Base-by-base conservation (phyloP, 345 rosid genomes). In the Camelina hispida region DNA sequence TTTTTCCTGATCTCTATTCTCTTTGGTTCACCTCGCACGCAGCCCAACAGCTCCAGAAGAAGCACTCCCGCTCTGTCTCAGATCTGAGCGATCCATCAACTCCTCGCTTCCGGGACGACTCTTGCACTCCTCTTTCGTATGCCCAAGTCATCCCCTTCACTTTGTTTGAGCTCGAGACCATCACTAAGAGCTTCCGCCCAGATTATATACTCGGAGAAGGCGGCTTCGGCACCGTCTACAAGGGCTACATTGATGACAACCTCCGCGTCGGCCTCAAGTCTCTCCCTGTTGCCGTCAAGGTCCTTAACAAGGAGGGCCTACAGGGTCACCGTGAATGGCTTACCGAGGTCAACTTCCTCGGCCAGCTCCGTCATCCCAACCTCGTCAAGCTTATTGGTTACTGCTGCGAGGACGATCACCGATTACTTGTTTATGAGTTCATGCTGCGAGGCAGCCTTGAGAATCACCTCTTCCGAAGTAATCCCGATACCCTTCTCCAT, bases 241-340 rank as follows among this genome's bases (percentile, higher is more conserved):
- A 94, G 80, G 97, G 99, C 63, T 94, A 91, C 87, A 91, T 91
- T 71, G 97, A 90, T 62, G 97, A 90, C 79, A 94, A 91, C 81
- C 95, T 94, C 70, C 83, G 97, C 77, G 84, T 94, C 25, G 97
- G 97, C 56, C 98, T 94, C 73, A 94, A 90, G 78, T 90, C 97
- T 79, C 89, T 94, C 7, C 97, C 98, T 30, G 98, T 94, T 16
- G 96, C 97, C 13, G 97, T 94, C 68, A 94, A 94, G 84, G 97
- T 94, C 48, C 91, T 94, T 68, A 91, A 94, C 84, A 91, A 89
- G 85, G 96, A 94, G 79, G 98, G 98, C 32, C 96, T 85, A 75
- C 98, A 94, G 79, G 98, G 98, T 51, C 96, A 91, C 80, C 97
- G 97, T 28, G 98, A 94, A 80, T 95, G 99, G 99, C 97, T 90